Base-by-base conservation (phyloP, 192 early-diverging fungal species). In the Coemansia sp. region DNA sequence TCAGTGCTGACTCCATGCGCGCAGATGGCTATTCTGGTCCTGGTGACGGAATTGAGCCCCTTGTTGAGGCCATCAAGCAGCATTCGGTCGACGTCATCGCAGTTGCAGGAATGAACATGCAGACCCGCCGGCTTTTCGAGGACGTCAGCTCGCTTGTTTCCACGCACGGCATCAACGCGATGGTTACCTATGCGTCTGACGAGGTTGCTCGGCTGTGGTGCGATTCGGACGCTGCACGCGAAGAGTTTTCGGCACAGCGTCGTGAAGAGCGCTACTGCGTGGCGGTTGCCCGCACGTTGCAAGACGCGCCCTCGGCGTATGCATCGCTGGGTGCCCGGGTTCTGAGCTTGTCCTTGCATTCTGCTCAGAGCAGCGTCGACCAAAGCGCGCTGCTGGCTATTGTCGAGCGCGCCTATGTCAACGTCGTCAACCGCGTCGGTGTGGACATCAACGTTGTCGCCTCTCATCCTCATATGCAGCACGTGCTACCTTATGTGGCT, bases 381-480 rank as follows among this genome's bases (percentile, higher is more conserved):
- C 87, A 92, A 34, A 90, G 91, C 38, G 86, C 85, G 51, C 74
- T 94, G 45, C 83, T 89, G 55, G 66, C 80, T 20, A 83, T 87
- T 2, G 72, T 96, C 12, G 93, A 99, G 79, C 90, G 95, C 32
- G 92, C 95, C 0, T 84, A 96, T 22, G 90, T 98, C 48, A 94
- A 95, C 69, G 88, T 95, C 7, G 89, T 97, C 18, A 94, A 93
- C 65, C 74, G 75, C 37, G 79, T 88, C 18, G 97, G 97, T 62
- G 93, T 99, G 20, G 94, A 97, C 79, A 90, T 99, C 54, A 98
- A 98, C 72, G 86, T 79, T 5, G 91, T 90, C 0, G 86, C 91
- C 0, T 72, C 80, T 15, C 84, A 86, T 12, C 79, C 88, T 22
- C 93, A 98, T 68, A 80, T 85, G 64, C 81, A 88, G 1, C 71